These are phyloP conservation scores for Malus orientalis DNA, from an alignment of 306 rosid species.

Conservation along the genomic window DNA sequence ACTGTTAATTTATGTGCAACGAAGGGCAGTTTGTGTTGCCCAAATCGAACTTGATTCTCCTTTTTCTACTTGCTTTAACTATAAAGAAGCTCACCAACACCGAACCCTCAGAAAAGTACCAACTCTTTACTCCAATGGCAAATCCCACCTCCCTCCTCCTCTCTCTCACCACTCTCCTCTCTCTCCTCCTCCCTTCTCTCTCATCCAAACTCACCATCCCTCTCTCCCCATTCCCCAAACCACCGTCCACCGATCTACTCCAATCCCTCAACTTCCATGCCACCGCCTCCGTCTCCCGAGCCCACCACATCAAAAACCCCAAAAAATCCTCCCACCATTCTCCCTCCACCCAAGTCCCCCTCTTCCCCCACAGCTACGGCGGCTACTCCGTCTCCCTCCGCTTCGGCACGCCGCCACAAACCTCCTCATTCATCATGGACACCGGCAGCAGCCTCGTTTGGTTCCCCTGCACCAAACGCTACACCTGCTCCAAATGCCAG, in stretches of 20 bases:
- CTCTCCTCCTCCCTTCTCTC: constrained; percentile 14
- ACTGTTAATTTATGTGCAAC: constrained; percentile 4
- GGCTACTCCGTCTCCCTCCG: constrained; percentile 60
- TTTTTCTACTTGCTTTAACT: background rate
- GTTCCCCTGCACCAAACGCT: constrained; percentile 80
- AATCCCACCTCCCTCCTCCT: background rate
- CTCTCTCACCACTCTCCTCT: constrained; percentile 16
- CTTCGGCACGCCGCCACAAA: constrained; percentile 79
- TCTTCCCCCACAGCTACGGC: constrained; percentile 59
- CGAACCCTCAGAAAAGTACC: background rate
- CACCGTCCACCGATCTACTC: constrained; percentile 40
- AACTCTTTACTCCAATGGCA: constrained; percentile 18
- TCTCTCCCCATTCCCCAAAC: constrained; percentile 29
- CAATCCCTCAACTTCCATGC: constrained; percentile 38
- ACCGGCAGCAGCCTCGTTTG: constrained; percentile 89
- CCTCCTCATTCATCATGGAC: constrained; percentile 49
- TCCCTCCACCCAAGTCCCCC: constrained; percentile 13
- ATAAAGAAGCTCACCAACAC: background rate
- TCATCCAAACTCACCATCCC: constrained; percentile 36
- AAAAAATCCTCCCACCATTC: constrained; percentile 6
- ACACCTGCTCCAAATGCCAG: constrained; percentile 54
- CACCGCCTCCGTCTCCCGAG: constrained; percentile 53
- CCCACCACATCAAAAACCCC: constrained; percentile 59
- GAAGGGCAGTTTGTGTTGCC: background rate
- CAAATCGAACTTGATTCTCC: constrained; percentile 23